Evolutionary conservation across 2,329 filamentous ascomycete species (phyloP), one percentile per base, ranked within the genome.

Genomic region (Exophiala calicioides): DNA sequence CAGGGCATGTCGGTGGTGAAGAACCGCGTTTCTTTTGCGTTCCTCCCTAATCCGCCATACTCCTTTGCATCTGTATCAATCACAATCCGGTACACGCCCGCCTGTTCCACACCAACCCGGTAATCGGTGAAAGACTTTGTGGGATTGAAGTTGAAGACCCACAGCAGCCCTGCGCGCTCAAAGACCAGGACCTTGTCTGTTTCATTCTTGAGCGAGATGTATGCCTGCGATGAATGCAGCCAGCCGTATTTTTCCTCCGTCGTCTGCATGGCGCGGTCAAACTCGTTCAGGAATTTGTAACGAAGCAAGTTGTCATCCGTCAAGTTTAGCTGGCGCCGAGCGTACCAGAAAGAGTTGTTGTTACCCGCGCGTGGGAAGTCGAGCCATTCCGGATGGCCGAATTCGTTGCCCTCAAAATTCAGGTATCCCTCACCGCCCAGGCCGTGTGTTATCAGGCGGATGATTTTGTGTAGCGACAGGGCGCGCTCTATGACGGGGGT

Each of bases 391-490:
- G 93, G 93, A 65, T 98, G 93, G 1, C 93, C 93, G 63, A 98
- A 98, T 69, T 98, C 93, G 68, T 98, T 98, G 52, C 93, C 93
- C 71, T 96, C 90, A 60, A 98, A 98, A 73, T 97, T 98, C 42
- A 98, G 85, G 64, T 95, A 98, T 29, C 91, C 93, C 69, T 98
- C 93, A 44, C 93, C 93, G 49, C 93, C 93, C 12, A 98, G 80
- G 31, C 78, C 81, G 65, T 98, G 91, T 1, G 93, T 97, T 55
- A 98, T 74, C 12, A 98, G 81, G 10, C 93, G 86, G 62, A 98
- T 96, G 86, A 98, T 86, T 75, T 98, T 98, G 78, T 98, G 93
- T 27, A 98, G 74, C 3, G 88, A 81, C 75, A 98, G 86, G 44
- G 93, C 93, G 38, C 93, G 84, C 61, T 94, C 85, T 65, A 98